A percentile compares a stretch with the other conserved stretches of the same genome.
These are phyloP conservation scores for Oropetium thomaeum DNA, from an alignment of 176 grass and related monocot species.

Conservation along the genomic window DNA sequence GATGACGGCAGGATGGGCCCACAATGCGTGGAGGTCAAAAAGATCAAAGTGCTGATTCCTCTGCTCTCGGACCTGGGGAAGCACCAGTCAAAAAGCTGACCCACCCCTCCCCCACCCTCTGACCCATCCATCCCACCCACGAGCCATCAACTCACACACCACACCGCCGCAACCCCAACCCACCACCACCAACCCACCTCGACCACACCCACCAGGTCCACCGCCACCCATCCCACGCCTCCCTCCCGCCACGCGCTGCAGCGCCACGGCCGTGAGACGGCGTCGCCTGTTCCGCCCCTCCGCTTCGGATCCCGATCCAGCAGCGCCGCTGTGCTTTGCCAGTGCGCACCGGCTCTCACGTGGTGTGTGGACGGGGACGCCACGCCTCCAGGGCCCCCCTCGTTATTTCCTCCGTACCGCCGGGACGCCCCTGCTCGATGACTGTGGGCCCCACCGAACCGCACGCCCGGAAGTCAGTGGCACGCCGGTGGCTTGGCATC, in stretches of 20 bases:
- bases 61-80: conserved; percentile 25
- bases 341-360: conserved; percentile 33
- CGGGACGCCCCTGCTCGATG: neutral
- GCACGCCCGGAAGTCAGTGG: conserved; percentile 21
- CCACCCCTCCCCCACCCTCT: conserved; percentile 10
- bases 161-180: neutral
- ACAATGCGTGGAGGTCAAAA: conserved; percentile 23
- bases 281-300: neutral
- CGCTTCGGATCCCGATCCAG: neutral
- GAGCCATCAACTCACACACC: neutral
- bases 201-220: neutral
- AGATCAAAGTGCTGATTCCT: conserved; percentile 36
- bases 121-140: neutral
- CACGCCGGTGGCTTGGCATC: neutral
- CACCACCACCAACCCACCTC: conserved; percentile 18
- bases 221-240: neutral
- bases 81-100: conserved; percentile 34
- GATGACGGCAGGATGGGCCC: neutral
- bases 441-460: conserved; percentile 21
- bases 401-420: neutral
- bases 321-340: no score
- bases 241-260: neutral
- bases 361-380: conserved; percentile 19
- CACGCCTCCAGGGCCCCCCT: neutral
- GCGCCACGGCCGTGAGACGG: neutral